Evolutionary conservation across 2,329 filamentous ascomycete genomes (phyloP), one percentile per base, ranked within the genome.

Genomic region (Orbilia blumenaviensis): DNA sequence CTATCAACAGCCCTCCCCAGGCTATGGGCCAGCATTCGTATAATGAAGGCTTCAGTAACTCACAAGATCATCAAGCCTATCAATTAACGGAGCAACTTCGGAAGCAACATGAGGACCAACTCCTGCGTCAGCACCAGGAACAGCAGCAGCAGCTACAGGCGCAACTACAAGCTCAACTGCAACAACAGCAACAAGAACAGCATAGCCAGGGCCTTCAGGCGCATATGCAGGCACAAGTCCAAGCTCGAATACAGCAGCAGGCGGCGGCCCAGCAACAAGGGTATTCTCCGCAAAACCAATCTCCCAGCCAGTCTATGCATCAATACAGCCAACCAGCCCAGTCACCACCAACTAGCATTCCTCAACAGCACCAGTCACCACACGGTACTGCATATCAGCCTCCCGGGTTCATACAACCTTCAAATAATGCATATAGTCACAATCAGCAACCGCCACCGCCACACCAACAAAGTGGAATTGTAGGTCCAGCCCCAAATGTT

Each of bases 31-130:
- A 41, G 1, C 36, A 60, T 66, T 8, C 42, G 0, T 76, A 76
- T 29, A 61, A 66, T 14, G 69, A 50, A 23, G 25, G 48, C 3
- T 34, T 52, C 12, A 41, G 32, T 8, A 23, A 14, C 2, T 48
- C 64, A 10, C 72, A 52, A 44, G 60, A 41, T 12, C 50, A 9
- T n/a, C 63, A 76, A 48, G 41, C 72, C 1, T 60, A 64, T 34
- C 48, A 50, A 29, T 38, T 76, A 58, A 64, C 58, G 3, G 64
- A 69, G 32, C 72, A 76, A 18, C 27, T 76, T 14, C 64, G 41
- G 16, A 64, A 76, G 25, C 64, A 76, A 27, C 64, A 76, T 21
- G 72, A 76, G 36, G 72, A 76, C 32, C 64, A 69, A 42, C 36
- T 76, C 52, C 10, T 63, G 34, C 38, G 58, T 21, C 72, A 76